phyloP scores from a whole-genome alignment of 2,329 filamentous ascomycete species.

The Clarireedia homoeocarpa region DNA sequence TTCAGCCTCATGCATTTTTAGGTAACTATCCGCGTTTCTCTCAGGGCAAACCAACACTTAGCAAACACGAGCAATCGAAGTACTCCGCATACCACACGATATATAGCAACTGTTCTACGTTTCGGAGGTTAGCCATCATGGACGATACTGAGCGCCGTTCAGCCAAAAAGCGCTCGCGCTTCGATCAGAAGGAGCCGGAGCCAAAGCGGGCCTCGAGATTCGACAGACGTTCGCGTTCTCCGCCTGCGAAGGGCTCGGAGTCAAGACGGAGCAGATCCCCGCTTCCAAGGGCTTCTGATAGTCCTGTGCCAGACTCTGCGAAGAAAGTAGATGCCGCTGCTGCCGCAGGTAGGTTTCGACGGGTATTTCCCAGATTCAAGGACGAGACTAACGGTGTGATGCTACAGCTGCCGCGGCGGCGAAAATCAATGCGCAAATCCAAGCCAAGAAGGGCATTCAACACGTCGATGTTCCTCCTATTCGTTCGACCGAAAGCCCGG shows the following conservation, averaged over 20 bases:
- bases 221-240: constrained; percentile 85
- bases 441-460: constrained; percentile 82
- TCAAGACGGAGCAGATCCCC: constrained; percentile 75
- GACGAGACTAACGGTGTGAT: neutral
- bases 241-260: constrained; percentile 57
- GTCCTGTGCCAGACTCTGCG: constrained; percentile 24
- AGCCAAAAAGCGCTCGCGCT: constrained; percentile 73
- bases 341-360: constrained; percentile 57
- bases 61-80: neutral
- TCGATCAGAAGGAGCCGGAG: constrained; percentile 85
- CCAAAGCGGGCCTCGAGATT: constrained; percentile 72
- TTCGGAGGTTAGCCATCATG: constrained; percentile 40
- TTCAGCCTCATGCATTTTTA: constrained; percentile 13
- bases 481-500: constrained; percentile 35
- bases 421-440: constrained; percentile 73
- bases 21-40: neutral
- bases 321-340: constrained; percentile 62
- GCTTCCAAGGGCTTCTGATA: constrained; percentile 36
- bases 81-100: too few relatives aligned
- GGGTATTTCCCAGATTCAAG: neutral
- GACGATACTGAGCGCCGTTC: constrained; percentile 67
- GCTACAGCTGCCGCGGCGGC: constrained; percentile 74
- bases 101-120: too few relatives aligned
- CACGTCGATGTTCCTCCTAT: constrained; percentile 85
- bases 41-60: neutral